Evolutionary conservation across 495 filamentous ascomycete genomes (phyloP), one percentile per base, ranked within the genome.

Genomic region (Pseudoneurospora amorphoporcata): DNA sequence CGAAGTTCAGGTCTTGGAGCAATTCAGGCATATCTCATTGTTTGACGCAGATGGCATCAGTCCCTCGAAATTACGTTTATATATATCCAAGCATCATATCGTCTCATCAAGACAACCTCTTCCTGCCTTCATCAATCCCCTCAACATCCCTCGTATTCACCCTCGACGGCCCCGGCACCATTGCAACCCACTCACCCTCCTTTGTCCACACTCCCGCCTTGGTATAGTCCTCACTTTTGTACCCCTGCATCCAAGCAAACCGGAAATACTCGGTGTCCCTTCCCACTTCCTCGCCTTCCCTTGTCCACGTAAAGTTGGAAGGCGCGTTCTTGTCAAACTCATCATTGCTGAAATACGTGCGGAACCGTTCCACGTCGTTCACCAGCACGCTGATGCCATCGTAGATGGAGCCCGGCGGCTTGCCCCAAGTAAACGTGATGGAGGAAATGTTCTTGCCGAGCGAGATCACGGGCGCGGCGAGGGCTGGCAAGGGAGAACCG

Each of bases 301-400:
- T 81, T 12, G 76, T 80, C 82, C 84, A 93, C 75, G 80, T 76
- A 70, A 82, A 86, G 71, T 70, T 81, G 79, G 35, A 10, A 0
- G 71, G 68, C 8, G 70, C 37, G 61, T 76, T 81, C 29, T 80
- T 81, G 65, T 82, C 85, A 2, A 79, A 71, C 39, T 73, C 79
- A 70, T 88, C 87, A 74, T 85, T 82, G 16, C 78, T 75, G 61
- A 79, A 86, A 75, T 83, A 94, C 8, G 86, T 87, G 10, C 90
- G 82, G 81, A 88, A 95, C 72, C 94, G 84, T 80, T 99, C 95
- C 0, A 99, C 95, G 73, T 99, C 95, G 77, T 99, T 97, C 35
- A 99, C 91, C 1, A 99, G 82, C 19, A 98, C 88, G 73, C 92
- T 95, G 19, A 98, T 85, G 0, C 95, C 95, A 76, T 97, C 87